These are phyloP conservation scores for Centaurea solstitialis DNA, from an alignment of 129 eudicot species.

Conservation along the genomic window DNA sequence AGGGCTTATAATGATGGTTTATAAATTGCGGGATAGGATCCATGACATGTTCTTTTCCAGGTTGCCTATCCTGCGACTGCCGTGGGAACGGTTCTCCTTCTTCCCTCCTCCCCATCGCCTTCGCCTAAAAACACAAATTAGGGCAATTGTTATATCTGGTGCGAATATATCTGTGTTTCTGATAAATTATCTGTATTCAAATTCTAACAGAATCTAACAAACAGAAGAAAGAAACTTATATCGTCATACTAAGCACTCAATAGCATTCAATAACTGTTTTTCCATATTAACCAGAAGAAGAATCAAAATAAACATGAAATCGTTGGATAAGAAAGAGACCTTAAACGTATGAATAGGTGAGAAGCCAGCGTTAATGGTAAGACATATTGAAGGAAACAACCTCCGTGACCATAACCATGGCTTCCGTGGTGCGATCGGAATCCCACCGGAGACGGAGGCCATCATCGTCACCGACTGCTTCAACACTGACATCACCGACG, in stretches of 20 bases:
- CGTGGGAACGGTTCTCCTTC: background rate
- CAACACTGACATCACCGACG: background rate
- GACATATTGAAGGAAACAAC: background rate
- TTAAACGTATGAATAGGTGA: constrained; percentile 19
- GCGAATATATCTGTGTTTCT: too few relatives aligned
- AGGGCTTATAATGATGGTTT: constrained; percentile 41
- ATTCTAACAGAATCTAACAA: background rate
- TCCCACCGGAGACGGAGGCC: background rate
- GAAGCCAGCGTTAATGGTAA: background rate
- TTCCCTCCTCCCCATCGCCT: background rate
- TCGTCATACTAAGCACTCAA: too few relatives aligned
- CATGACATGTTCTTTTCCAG: constrained; percentile 65
- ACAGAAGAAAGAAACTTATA: background rate
- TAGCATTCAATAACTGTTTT: background rate
- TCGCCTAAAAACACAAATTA: background rate
- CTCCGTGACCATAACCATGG: background rate
- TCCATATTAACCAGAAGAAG: background rate
- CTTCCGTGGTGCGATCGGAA: background rate
- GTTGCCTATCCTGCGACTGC: constrained; percentile 48
- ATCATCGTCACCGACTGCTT: constrained; percentile 1
- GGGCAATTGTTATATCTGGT: too few relatives aligned
- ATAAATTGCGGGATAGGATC: constrained; percentile 42
- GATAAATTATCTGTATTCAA: too few relatives aligned
- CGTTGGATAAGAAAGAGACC: constrained; percentile 1
- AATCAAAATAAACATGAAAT: background rate